A percentile compares a stretch with the other conserved stretches of the same genome.
These are phyloP conservation scores for Colletotrichum trifolii DNA, from an alignment of 2,329 filamentous ascomycete species.

Conservation along the genomic window DNA sequence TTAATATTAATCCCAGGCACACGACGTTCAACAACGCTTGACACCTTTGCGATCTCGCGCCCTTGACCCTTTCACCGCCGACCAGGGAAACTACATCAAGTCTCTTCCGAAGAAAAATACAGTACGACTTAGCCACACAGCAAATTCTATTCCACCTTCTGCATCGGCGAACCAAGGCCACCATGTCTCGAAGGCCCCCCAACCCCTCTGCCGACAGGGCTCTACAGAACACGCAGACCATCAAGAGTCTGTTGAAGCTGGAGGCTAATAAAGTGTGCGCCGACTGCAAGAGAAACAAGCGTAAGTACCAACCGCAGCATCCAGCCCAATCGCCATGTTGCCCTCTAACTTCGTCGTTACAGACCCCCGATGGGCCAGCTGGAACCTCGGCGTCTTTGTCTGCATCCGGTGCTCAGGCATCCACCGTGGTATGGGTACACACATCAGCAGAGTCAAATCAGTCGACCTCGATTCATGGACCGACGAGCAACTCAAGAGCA, in stretches of 20 bases:
- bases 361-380: slow-evolving; percentile 99
- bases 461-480: slow-evolving; percentile 99
- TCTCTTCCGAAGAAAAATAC: not conserved
- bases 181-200: slow-evolving; percentile 82
- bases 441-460: slow-evolving; percentile 97
- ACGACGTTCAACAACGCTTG: slow-evolving; percentile 19
- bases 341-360: slow-evolving; percentile 35
- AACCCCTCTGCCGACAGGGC: slow-evolving; percentile 87
- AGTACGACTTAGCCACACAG: too few relatives aligned
- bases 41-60: slow-evolving; percentile 31
- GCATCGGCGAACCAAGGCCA: slow-evolving; percentile 36
- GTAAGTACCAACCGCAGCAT: slow-evolving; percentile 61
- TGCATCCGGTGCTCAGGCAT: slow-evolving; percentile 99
- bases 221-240: slow-evolving; percentile 91
- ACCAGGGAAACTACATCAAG: not conserved
- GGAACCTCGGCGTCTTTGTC: slow-evolving; percentile 97
- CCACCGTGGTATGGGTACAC: slow-evolving; percentile 97
- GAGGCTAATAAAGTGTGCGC: slow-evolving; percentile 97
- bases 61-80: slow-evolving; percentile 7
- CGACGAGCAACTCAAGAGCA: slow-evolving; percentile 94
- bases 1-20: slow-evolving; percentile 29
- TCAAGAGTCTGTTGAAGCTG: slow-evolving; percentile 94
- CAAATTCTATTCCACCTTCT: too few relatives aligned
- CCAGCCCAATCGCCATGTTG: not conserved
- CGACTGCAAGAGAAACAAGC: slow-evolving; percentile 99